Evolutionary conservation across 495 filamentous ascomycete species (phyloP).

Genomic region (Letharia lupina): DNA sequence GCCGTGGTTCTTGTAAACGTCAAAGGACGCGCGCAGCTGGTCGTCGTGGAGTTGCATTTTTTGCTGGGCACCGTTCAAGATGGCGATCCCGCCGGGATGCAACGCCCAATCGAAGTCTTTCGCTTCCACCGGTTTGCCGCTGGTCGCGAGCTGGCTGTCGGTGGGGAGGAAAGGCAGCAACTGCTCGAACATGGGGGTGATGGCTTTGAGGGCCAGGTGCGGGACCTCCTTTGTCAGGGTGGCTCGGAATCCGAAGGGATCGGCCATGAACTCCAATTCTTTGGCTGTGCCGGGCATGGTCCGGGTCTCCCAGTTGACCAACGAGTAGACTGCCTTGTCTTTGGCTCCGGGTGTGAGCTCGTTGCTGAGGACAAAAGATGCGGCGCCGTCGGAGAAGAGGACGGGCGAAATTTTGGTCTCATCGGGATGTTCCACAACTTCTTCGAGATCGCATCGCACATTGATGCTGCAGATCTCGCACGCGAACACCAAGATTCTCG

Average conservation of each 20-base stretch:
- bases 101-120: constrained; percentile 11
- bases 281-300: constrained; percentile 4
- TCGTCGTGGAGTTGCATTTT: constrained; percentile 3
- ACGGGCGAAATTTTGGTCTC: constrained; percentile 46
- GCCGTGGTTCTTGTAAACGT: constrained; percentile 6
- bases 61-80: constrained; percentile 2
- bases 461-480: constrained; percentile 50
- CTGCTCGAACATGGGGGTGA: constrained; percentile 13
- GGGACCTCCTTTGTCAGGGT: constrained; percentile 13
- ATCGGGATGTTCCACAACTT: constrained; percentile 42
- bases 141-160: constrained; percentile 1
- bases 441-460: constrained; percentile 36
- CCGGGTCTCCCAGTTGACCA: constrained; percentile 11
- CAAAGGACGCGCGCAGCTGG: constrained; percentile 10
- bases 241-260: constrained; percentile 4
- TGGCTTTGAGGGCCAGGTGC: constrained; percentile 5
- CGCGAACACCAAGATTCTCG: constrained; percentile 47
- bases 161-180: background rate
- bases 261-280: constrained; percentile 2
- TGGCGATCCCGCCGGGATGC: constrained; percentile 10
- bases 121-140: background rate
- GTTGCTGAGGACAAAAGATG: constrained; percentile 50
- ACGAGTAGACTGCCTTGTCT: constrained; percentile 6
- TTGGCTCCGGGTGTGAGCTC: constrained; percentile 21
- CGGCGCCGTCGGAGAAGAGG: constrained; percentile 55